These are phyloP conservation scores for Periconia digitata DNA, from an alignment of 2,329 filamentous ascomycete species.

Conservation along the genomic window DNA sequence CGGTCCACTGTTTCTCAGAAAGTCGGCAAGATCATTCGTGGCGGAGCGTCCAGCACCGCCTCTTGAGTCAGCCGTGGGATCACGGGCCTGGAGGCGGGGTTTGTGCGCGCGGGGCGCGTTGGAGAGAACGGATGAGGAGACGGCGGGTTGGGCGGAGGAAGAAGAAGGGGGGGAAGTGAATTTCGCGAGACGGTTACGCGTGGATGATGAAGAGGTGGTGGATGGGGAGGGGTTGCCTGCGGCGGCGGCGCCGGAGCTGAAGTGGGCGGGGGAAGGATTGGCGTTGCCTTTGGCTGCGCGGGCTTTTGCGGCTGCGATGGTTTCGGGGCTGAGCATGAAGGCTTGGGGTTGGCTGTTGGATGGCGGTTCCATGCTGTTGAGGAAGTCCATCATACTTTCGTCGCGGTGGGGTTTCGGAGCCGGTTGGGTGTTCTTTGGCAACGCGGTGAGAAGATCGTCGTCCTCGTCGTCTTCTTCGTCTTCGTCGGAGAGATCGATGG, in stretches of 20 bases:
- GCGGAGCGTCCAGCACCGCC: slow-evolving; percentile 22
- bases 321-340: slow-evolving; percentile 34
- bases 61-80: slow-evolving; percentile 22
- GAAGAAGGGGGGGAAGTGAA: slow-evolving; percentile 9
- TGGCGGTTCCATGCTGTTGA: slow-evolving; percentile 70
- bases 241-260: not conserved
- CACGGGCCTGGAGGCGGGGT: slow-evolving; percentile 29
- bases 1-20: slow-evolving; percentile 46
- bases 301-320: slow-evolving; percentile 35
- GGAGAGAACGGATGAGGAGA: slow-evolving; percentile 18
- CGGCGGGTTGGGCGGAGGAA: slow-evolving; percentile 9
- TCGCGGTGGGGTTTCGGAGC: slow-evolving; percentile 29
- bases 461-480: slow-evolving; percentile 56
- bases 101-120: slow-evolving; percentile 28
- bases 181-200: not conserved
- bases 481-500: slow-evolving; percentile 66
- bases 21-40: slow-evolving; percentile 48
- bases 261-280: too few relatives aligned
- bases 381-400: slow-evolving; percentile 72
- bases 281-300: slow-evolving; percentile 18
- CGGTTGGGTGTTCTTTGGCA: slow-evolving; percentile 41
- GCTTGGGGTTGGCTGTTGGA: slow-evolving; percentile 33
- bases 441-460: slow-evolving; percentile 55
- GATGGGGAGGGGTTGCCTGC: not conserved
- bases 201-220: not conserved